phyloP scores from a whole-genome alignment of 257 asterid species.

The Datura wrightii region DNA sequence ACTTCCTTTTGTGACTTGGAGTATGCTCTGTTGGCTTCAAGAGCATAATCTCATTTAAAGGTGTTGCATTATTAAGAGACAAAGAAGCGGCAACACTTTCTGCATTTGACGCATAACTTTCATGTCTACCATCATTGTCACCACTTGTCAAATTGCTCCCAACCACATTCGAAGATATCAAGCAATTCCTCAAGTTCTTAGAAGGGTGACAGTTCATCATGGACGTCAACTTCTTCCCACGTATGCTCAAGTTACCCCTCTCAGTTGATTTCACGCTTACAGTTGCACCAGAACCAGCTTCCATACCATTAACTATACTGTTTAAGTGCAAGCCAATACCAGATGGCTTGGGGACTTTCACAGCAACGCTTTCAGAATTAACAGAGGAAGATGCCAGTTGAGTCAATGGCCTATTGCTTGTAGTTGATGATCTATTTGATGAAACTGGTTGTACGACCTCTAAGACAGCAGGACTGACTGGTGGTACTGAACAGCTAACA shows the following conservation, averaged over 20 bases:
- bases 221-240: conserved; percentile 51
- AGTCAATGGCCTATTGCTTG: conserved; percentile 43
- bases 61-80: conserved; percentile 39
- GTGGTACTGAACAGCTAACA: conserved; percentile 32
- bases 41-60: conserved; percentile 42
- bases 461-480: conserved; percentile 37
- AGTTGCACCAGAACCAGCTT: conserved; percentile 52
- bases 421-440: conserved; percentile 42
- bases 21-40: conserved; percentile 47
- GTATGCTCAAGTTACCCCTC: conserved; percentile 46
- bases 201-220: conserved; percentile 35
- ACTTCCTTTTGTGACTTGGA: conserved; percentile 45
- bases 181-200: conserved; percentile 40
- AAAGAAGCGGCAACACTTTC: conserved; percentile 39
- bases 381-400: conserved; percentile 41
- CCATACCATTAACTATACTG: conserved; percentile 60
- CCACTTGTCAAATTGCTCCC: conserved; percentile 43
- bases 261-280: conserved; percentile 53
- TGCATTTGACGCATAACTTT: conserved; percentile 37
- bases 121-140: conserved; percentile 37
- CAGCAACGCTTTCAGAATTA: conserved; percentile 40
- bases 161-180: conserved; percentile 40
- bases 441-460: conserved; percentile 45
- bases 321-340: conserved; percentile 82
- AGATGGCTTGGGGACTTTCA: conserved; percentile 58